Base-by-base conservation (phyloP, 345 rosid species). In the Hibiscus trionum region DNA sequence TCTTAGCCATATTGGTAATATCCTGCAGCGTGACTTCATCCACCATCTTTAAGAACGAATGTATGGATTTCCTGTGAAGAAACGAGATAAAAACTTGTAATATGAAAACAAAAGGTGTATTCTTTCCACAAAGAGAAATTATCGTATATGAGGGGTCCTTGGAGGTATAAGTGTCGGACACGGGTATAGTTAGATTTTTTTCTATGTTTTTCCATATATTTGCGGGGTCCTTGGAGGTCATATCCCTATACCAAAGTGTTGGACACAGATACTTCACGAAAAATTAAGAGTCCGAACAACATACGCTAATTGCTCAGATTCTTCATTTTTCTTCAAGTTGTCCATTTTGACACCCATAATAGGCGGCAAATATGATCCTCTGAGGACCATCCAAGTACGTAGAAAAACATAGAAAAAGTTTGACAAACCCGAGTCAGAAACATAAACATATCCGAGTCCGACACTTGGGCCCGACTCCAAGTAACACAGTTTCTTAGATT, bases 1-100 rank as follows among this genome's bases (percentile, higher is more conserved):
- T 83, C 72, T 75, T 70, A 71, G 89, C 87, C 44, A 88, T 76
- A 17, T 71, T 66, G 21, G 85, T 10, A 53, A 92, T 85, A 78
- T 90, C 97, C 33, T 80, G 77, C 76, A 82, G 71, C 10, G 88
- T 89, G 60, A 95, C 77, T 75, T 79, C 79, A 59, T 92, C 90
- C 31, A 92, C 86, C n/a, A 69, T 73, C 82, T 85, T 85, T 70
- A 90, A 74, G 82, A 92, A 95, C 46, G 91, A 84, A 16, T 88
- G 90, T 35, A 88, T 79, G 0, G 93, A 90, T 80, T 92, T 92
- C 91, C 99, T 88, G 86, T 27, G 11, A 76, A 1, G 37, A 11
- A 39, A 57, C 26, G n/a, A 15, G 50, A 69, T 0, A 47, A 58
- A 12, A 73, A 21, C 26, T 11, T 46, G 77, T n/a, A 21, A 12